Evolutionary conservation across 2,329 filamentous ascomycete species (phyloP), one percentile per base, ranked within the genome.

Genomic region (Trichoderma sp.): DNA sequence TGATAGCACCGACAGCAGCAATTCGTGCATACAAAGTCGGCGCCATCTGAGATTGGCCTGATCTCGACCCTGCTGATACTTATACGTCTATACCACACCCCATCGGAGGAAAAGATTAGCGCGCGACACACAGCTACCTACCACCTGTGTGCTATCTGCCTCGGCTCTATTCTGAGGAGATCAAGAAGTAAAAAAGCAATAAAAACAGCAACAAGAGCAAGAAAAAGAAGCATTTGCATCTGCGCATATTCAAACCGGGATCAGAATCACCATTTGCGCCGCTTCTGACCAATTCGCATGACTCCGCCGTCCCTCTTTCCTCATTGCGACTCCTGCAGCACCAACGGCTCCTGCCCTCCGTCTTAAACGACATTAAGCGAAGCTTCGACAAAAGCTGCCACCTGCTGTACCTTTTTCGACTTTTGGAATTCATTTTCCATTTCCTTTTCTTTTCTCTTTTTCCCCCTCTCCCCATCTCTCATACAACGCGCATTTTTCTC

Each of bases 41-140:
- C 60, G 68, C 68, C 35, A 63, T 63, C 56, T 45, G 21, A 63
- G 35, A 71, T 71, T 71, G 67, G 67, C 67, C 18, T 69, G n/a
- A 50, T 59, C 27, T 59, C 66, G 50, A 59, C 53, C 31, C 50
- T 59, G 50, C 14, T 60, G 67, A 21, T 35, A 35, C 24, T 63
- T 35, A 50, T 53, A 53, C 12, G 27, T 38, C n/a, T 64, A 41
- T 60, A 53, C 68, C 67, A 63, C 56, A 50, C 56, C 59, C 14
- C 56, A n/a, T 53, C 29, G 41, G 29, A 24, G 21, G n/a, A n/a
- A 38, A 41, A 14, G 33, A 60, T 53, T 53, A 64, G 59, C 69
- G 60, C 60, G 59, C 69, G 21, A 64, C 69, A 24, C 69, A 72
- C 18, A 72, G 59, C 59, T 50, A 60, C 31, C 69, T 41, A 33